Percentiles rank a stretch among this genome's conserved stretches.
Conservation (phyloP, 768 basidiomycete genomes). For the Tulasnella sp. region DNA sequence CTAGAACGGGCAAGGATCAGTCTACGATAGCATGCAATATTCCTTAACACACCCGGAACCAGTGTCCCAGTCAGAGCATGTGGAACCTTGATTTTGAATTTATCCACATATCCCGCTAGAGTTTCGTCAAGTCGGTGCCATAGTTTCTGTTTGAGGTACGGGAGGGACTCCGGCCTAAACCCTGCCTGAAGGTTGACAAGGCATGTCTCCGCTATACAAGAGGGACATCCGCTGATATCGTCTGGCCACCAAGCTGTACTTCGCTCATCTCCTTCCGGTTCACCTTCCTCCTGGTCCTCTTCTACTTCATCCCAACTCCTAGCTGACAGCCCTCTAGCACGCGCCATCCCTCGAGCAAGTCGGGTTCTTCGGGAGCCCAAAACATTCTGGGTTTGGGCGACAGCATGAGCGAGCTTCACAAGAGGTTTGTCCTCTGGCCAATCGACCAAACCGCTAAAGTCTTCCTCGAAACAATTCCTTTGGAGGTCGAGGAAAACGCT, state of each 20-base stretch:
- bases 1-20: not conserved
- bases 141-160: not conserved
- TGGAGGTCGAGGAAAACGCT: not conserved
- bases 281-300: not conserved
- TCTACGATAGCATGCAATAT: not conserved
- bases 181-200: not conserved
- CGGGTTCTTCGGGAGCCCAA: not conserved
- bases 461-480: not conserved
- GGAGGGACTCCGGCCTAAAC: not conserved
- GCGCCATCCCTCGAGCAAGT: not conserved
- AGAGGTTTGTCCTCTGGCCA: not conserved
- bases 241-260: conserved; percentile 11
- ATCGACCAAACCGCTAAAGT: not conserved
- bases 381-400: not conserved
- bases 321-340: not conserved
- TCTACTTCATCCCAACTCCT: not conserved
- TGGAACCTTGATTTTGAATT: not conserved
- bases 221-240: not conserved
- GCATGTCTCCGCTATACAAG: not conserved
- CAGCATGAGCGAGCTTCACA: not conserved
- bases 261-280: not conserved
- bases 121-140: not conserved
- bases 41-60: conserved; percentile 2
- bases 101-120: not conserved
- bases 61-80: not conserved